Evolutionary conservation across 2,329 filamentous ascomycete species (phyloP).

Genomic region (Emergomyces orientalis): DNA sequence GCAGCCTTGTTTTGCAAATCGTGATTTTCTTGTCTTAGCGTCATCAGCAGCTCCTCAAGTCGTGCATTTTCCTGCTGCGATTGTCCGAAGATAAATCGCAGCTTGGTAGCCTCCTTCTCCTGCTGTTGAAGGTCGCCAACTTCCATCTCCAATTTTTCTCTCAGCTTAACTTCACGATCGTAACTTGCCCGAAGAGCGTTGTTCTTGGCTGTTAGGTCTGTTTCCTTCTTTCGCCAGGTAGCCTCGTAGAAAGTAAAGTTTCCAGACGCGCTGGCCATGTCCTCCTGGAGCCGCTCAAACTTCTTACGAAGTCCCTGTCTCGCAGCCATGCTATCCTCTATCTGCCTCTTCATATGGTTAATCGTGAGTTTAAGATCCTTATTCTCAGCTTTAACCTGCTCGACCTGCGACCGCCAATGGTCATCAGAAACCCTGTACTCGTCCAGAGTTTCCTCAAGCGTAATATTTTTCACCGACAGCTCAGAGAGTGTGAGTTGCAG

Average conservation of each 20-base stretch:
- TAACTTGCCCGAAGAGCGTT: constrained; percentile 48
- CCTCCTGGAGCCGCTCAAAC: constrained; percentile 74
- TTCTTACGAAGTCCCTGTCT: constrained; percentile 77
- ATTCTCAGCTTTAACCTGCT: constrained; percentile 51
- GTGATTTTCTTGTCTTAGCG: constrained; percentile 49
- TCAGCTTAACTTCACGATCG: constrained; percentile 59
- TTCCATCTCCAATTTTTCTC: constrained; percentile 52
- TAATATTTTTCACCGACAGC: constrained; percentile 51
- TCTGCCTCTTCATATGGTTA: constrained; percentile 63
- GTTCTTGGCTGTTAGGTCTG: constrained; percentile 46
- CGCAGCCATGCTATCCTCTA: constrained; percentile 76
- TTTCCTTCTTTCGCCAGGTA: constrained; percentile 60
- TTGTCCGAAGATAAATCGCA: constrained; percentile 68
- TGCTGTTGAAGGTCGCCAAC: constrained; percentile 54
- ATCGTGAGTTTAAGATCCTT: constrained; percentile 67
- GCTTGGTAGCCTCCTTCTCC: constrained; percentile 67
- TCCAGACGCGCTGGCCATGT: constrained; percentile 69
- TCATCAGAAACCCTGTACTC: constrained; percentile 54
- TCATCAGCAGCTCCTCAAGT: constrained; percentile 49
- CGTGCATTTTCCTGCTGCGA: constrained; percentile 51
- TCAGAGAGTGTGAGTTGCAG: constrained; percentile 45
- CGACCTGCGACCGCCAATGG: constrained; percentile 51
- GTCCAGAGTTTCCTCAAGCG: constrained; percentile 51
- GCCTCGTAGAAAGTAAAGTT: constrained; percentile 78
- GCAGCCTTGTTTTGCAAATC: constrained; percentile 60